These are phyloP conservation scores for Rhizoctonia solani DNA, from an alignment of 1,284 basidiomycete genomes.

Conservation along the genomic window DNA sequence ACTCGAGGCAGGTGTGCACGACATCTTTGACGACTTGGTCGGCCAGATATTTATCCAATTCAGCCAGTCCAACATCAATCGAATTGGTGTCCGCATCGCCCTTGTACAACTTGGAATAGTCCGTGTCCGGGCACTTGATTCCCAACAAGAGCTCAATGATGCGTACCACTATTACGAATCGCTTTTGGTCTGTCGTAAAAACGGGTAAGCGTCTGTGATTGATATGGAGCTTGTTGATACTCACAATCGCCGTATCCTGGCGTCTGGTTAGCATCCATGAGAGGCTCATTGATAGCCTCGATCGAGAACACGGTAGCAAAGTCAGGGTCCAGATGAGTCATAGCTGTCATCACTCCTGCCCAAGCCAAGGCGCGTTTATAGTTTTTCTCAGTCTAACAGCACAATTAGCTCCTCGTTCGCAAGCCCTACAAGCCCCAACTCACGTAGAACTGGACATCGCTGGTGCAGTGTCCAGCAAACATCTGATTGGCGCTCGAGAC, in stretches of 20 bases:
- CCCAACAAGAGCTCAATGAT: conserved; percentile 66
- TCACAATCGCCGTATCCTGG: conserved; percentile 71
- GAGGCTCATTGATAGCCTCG: conserved; percentile 75
- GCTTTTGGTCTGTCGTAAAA: conserved; percentile 72
- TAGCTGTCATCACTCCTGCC: conserved; percentile 74
- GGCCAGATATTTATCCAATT: conserved; percentile 54
- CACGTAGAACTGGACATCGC: conserved; percentile 74
- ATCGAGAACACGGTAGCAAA: conserved; percentile 71
- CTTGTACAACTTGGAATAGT: conserved; percentile 50
- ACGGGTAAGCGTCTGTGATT: neutral
- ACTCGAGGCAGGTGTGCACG: too few species aligned
- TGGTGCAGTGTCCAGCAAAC: conserved; percentile 57
- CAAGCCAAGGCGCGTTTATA: conserved; percentile 75
- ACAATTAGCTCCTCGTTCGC: neutral
- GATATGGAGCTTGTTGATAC: neutral
- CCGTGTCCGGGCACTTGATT: conserved; percentile 45
- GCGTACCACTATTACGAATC: conserved; percentile 69
- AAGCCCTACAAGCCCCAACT: conserved; percentile 39
- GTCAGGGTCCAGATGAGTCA: conserved; percentile 67
- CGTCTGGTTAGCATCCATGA: conserved; percentile 65
- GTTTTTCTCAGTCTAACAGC: conserved; percentile 67
- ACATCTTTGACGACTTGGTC: conserved; percentile 53
- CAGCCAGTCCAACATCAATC: too few species aligned
- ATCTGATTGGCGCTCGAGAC: conserved; percentile 53
- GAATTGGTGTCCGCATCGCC: conserved; percentile 48